Percentiles rank a stretch among this genome's conserved stretches.
phyloP scores from a whole-genome alignment of 2,329 filamentous ascomycete species.

The Diaporthe aspalathi region DNA sequence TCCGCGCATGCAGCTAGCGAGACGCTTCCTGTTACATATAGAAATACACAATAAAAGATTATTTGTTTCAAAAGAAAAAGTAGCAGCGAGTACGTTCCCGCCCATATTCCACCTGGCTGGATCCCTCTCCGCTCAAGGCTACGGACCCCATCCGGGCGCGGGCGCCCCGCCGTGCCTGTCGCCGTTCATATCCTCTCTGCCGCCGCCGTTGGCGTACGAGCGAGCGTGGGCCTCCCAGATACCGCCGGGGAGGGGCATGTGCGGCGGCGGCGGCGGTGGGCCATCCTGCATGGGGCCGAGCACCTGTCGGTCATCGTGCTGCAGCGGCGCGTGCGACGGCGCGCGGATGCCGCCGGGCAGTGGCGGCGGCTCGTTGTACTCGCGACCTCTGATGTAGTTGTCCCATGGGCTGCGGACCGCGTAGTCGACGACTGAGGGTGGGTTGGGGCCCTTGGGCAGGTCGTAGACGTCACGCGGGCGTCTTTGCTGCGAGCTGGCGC shows the following conservation, averaged over 20 bases:
- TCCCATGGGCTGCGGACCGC: no score
- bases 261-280: background rate
- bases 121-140: background rate
- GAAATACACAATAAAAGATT: background rate
- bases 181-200: slow-evolving; percentile 16
- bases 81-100: background rate
- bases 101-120: background rate
- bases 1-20: slow-evolving; percentile 1
- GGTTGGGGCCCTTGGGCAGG: no score
- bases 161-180: background rate
- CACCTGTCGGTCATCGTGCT: slow-evolving; percentile 10
- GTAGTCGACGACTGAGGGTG: no score
- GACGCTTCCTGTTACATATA: slow-evolving; percentile 13
- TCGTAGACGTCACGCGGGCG: no score
- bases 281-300: slow-evolving; percentile 17
- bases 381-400: background rate
- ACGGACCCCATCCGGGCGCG: slow-evolving; percentile 25
- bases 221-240: slow-evolving; percentile 13
- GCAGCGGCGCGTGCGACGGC: slow-evolving; percentile 6
- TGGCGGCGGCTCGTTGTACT: slow-evolving; percentile 6
- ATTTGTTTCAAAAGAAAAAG: no score
- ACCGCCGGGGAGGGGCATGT: background rate
- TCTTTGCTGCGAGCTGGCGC: background rate
- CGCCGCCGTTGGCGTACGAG: slow-evolving; percentile 15
- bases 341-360: slow-evolving; percentile 17